phyloP scores from a whole-genome alignment of 495 filamentous ascomycete genomes.

The Penicillium pulvis region DNA sequence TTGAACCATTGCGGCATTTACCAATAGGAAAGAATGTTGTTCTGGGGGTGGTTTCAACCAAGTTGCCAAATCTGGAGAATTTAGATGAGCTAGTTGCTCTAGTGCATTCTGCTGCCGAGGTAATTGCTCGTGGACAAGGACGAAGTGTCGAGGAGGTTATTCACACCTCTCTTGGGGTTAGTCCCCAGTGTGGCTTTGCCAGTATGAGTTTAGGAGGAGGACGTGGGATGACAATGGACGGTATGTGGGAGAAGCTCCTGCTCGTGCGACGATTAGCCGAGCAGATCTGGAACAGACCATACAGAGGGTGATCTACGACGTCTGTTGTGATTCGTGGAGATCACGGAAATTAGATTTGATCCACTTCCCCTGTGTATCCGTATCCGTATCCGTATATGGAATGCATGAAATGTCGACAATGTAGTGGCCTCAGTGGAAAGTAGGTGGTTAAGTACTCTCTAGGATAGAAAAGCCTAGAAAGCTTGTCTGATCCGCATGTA shows the following conservation, averaged over 20 bases:
- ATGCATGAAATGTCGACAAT: neutral
- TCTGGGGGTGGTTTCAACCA: conserved; percentile 25
- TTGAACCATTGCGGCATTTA: conserved; percentile 22
- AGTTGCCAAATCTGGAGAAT: conserved; percentile 17
- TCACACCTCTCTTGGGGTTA: conserved; percentile 56
- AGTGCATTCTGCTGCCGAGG: conserved; percentile 55
- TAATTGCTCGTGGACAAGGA: conserved; percentile 50
- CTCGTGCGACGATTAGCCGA: conserved; percentile 26
- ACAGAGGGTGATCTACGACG: neutral
- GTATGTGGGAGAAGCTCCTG: conserved; percentile 54
- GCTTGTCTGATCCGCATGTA: neutral
- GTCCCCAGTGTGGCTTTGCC: conserved; percentile 67
- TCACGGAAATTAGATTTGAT: neutral
- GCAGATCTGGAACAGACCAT: conserved; percentile 1
- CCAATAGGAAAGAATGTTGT: conserved; percentile 26
- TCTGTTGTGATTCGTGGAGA: neutral
- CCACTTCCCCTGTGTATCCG: neutral
- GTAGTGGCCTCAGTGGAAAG: neutral
- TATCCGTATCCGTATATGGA: neutral
- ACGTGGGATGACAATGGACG: conserved; percentile 55
- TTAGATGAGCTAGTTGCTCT: conserved; percentile 44
- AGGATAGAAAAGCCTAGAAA: neutral
- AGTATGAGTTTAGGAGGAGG: conserved; percentile 53
- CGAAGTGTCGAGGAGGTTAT: conserved; percentile 42
- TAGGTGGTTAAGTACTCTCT: too few relatives aligned